Base-by-base conservation (phyloP, 2,329 filamentous ascomycete species). In the Epichloe scottii region DNA sequence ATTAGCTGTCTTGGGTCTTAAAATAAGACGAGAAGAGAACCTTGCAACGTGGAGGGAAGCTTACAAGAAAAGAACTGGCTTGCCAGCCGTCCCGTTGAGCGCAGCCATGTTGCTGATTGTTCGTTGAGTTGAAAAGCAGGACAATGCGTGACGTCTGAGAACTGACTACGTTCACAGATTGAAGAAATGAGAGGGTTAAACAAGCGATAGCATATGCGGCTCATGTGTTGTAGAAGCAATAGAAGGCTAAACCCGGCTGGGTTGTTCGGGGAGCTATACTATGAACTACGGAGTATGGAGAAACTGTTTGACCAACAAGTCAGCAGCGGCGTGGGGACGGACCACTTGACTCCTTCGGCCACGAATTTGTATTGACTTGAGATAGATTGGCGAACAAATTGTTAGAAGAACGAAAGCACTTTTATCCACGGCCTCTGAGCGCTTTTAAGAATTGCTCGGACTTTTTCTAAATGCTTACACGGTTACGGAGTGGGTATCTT, bases 51-150 rank as follows among this genome's bases (percentile, higher is more conserved):
- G 8, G 15, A 17, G 17, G 5, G 19, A 12, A n/a, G 33, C 50
- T 39, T 55, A 73, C 70, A 73, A 72, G 62, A 73, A 73, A 35
- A 73, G 57, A 10, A 73, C 69, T 49, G 68, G 67, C 54, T 68
- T 71, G 45, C 55, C 54, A 50, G 61, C 39, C 41, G 61, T 61
- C 49, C 67, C 67, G 47, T 68, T 71, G 23, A 63, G 61, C 51
- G 60, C 60, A 37, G 60, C 56, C 66, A 68, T 49, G 30, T 19
- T 35, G 19, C 39, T 15, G n/a, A 26, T 8, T 42, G 12, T 68
- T 14, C 46, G 57, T 55, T 48, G 41, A 51, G 54, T 52, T 49
- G 43, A 37, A 26, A 48, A 42, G 41, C 37, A 50, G 37, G 26
- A 14, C n/a, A 23, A 34, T 41, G 14, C 34, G 26, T 42, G 48